Conservation (phyloP, 2,329 filamentous ascomycete species). For the Diaporthe australafricana region DNA sequence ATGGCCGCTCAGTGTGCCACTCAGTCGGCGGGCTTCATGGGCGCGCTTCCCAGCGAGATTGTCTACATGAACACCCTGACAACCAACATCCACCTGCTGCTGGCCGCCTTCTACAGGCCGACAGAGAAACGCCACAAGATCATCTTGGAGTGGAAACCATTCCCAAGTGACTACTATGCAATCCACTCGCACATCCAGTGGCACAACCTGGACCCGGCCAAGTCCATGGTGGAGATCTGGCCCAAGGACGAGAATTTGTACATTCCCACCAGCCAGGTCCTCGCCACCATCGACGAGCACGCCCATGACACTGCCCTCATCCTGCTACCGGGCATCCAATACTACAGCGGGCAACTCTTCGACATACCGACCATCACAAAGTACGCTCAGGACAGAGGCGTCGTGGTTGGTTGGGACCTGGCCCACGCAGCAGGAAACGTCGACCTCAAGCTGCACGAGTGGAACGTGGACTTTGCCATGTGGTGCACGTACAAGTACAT, state of each 20-base stretch:
- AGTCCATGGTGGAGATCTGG: constrained; percentile 69
- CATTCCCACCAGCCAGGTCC: constrained; percentile 77
- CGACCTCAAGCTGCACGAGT: constrained; percentile 82
- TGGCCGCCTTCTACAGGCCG: constrained; percentile 87
- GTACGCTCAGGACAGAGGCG: constrained; percentile 77
- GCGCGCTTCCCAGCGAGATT: constrained; percentile 78
- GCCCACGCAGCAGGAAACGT: constrained; percentile 91
- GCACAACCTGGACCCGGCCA: constrained; percentile 74
- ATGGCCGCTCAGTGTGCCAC: constrained; percentile 80
- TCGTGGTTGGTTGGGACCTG: constrained; percentile 87
- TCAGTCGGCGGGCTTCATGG: constrained; percentile 79
- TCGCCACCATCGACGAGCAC: constrained; percentile 79
- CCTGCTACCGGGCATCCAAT: constrained; percentile 88
- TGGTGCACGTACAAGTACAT: constrained; percentile 98
- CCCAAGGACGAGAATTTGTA: constrained; percentile 54
- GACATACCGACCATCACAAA: constrained; percentile 85
- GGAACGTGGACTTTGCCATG: constrained; percentile 90
- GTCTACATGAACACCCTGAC: constrained; percentile 92
- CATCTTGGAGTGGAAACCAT: constrained; percentile 89
- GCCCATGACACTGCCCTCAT: constrained; percentile 79
- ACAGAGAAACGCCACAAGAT: constrained; percentile 77
- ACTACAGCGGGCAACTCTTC: constrained; percentile 90
- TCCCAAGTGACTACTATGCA: constrained; percentile 89
- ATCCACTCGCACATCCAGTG: constrained; percentile 83
- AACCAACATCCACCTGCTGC: constrained; percentile 81